Base-by-base conservation (phyloP, 2,329 filamentous ascomycete species). In the Dothistroma septosporum region DNA sequence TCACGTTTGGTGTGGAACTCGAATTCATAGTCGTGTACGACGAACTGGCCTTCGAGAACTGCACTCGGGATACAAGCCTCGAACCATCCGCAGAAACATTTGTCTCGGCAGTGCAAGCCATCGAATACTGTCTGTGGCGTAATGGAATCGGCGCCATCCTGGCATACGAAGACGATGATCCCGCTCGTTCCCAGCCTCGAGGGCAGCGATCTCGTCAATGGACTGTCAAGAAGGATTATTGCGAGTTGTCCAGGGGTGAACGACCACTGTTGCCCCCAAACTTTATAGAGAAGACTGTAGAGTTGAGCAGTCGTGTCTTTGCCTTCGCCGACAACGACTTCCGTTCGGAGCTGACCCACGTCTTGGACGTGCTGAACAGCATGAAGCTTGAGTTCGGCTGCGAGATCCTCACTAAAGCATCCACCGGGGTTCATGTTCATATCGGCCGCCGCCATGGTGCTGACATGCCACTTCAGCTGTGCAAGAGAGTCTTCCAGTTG, bases 1-100 rank as follows among this genome's bases (percentile, higher is more conserved):
- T 69, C n/a, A 69, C 63, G 14, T 66, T 68, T 48, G 67, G 67
- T 55, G 55, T 67, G 41, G 63, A 68, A 55, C 59, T 69, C 10
- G 66, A 69, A 48, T 61, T 66, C 61, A 46, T 67, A 32, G 58
- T 55, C 14, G 50, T 64, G 35, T 65, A 53, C 33, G 57, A 57
- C 9, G 12, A 24, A 1, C 16, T 12, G 35, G 32, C 33, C 22
- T 66, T 64, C 55, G 47, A 60, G 37, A 24, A 49, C 33, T n/a
- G 22, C 16, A 10, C 44, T 32, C 35, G 49, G 14, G 54, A 32
- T 1, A 46, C 10, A 16, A 16, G 14, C 37, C n/a, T n/a, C n/a
- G 37, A 41, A 16, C 37, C 4, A 41, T 4, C n/a, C 14, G 8
- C 4, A 14, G 37, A 8, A 4, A 9, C 7, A 10, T 41, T 16